These are phyloP conservation scores for Oryza rufipogon DNA, from an alignment of 176 grass and related monocot genomes.

Conservation along the genomic window DNA sequence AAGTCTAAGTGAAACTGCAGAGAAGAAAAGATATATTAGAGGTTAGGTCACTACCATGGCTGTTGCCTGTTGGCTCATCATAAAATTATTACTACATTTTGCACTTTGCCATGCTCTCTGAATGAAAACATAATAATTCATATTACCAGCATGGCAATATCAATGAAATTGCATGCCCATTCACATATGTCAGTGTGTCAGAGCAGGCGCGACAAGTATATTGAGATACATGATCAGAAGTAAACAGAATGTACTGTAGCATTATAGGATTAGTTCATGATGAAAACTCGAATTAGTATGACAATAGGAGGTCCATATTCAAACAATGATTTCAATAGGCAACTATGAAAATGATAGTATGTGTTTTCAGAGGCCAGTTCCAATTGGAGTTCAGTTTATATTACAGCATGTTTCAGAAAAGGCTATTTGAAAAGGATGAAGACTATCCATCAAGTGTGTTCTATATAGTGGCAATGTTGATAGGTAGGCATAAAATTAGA, in stretches of 20 bases:
- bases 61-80: background rate
- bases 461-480: background rate
- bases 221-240: background rate
- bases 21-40: slow-evolving; percentile 37
- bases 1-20: slow-evolving; percentile 58
- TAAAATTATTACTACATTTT: slow-evolving; percentile 1
- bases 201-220: background rate
- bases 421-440: background rate
- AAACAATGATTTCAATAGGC: slow-evolving; percentile 6
- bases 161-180: slow-evolving; percentile 5
- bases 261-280: background rate
- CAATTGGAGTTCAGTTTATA: background rate
- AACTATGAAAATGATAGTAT: background rate
- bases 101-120: background rate
- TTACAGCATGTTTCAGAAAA: background rate
- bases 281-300: background rate
- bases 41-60: background rate
- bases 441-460: background rate
- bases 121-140: background rate
- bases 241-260: background rate
- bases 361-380: background rate
- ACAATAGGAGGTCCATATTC: background rate
- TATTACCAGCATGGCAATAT: background rate
- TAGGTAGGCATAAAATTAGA: background rate
- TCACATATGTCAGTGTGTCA: background rate